phyloP scores from a whole-genome alignment of 2,329 filamentous ascomycete species.

The Pyrenochaeta sp. region DNA sequence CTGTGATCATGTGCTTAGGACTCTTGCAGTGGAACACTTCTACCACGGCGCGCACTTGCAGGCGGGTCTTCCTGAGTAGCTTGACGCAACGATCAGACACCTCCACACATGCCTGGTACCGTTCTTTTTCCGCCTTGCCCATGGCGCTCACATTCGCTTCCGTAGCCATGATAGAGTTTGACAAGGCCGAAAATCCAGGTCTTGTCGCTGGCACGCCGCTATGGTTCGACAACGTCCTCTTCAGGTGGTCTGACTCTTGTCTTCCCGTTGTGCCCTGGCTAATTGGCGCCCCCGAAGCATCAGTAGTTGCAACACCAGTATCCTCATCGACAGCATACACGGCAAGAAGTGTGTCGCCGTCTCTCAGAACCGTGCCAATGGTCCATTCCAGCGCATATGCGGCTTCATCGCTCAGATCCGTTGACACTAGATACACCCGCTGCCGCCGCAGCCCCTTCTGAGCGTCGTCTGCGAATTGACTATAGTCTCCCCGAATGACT shows the following conservation, averaged over 20 bases:
- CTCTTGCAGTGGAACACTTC: conserved; percentile 99
- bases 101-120: conserved; percentile 79
- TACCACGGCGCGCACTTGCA: conserved; percentile 92
- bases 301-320: conserved; percentile 59
- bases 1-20: conserved; percentile 92
- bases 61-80: conserved; percentile 84
- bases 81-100: conserved; percentile 87
- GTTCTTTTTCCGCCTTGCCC: conserved; percentile 74
- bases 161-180: conserved; percentile 43
- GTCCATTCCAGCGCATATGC: conserved; percentile 97
- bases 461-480: conserved; percentile 76
- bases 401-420: conserved; percentile 91
- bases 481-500: conserved; percentile 88
- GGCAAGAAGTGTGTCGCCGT: conserved; percentile 91
- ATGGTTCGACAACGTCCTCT: conserved; percentile 68
- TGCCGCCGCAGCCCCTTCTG: conserved; percentile 80
- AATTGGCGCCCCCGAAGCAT: conserved; percentile 63
- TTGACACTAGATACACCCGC: conserved; percentile 94
- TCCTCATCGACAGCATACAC: conserved; percentile 96
- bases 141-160: conserved; percentile 52
- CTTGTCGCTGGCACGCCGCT: conserved; percentile 42
- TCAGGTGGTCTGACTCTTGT: conserved; percentile 76
- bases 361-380: conserved; percentile 90
- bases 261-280: conserved; percentile 77
- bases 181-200: conserved; percentile 41